These are phyloP conservation scores for Ganoderma multipileum DNA, from an alignment of 1,284 basidiomycete species.

Conservation along the genomic window DNA sequence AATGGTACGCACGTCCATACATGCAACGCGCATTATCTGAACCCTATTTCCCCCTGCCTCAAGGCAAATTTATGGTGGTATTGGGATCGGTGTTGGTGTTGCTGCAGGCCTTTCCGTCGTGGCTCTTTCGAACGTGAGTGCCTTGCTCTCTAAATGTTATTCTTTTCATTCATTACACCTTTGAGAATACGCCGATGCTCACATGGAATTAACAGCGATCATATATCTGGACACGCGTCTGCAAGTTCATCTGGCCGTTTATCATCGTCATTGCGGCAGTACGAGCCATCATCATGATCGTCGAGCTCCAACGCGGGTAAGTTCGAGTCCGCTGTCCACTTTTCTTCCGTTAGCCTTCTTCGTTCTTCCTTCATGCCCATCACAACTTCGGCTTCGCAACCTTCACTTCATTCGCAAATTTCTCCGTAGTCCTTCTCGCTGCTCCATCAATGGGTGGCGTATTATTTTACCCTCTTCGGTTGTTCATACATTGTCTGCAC, in stretches of 20 bases:
- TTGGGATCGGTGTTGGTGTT: slow-evolving; percentile 64
- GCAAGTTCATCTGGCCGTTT: slow-evolving; percentile 78
- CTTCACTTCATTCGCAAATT: slow-evolving; percentile 19
- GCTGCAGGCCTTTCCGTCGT: slow-evolving; percentile 65
- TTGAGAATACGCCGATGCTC: background rate
- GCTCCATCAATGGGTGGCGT: background rate
- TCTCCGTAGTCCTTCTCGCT: slow-evolving; percentile 5
- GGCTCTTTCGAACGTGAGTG: slow-evolving; percentile 70
- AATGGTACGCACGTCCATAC: slow-evolving; percentile 55
- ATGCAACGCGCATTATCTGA: slow-evolving; percentile 9
- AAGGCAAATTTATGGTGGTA: slow-evolving; percentile 83
- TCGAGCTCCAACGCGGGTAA: slow-evolving; percentile 73
- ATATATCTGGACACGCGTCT: slow-evolving; percentile 74
- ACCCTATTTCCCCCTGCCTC: slow-evolving; percentile 9
- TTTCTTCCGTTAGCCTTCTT: slow-evolving; percentile 12
- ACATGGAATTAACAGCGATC: slow-evolving; percentile 55
- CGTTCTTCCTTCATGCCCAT: slow-evolving; percentile 7
- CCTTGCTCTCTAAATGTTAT: background rate
- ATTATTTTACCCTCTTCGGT: background rate
- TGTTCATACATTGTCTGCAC: background rate
- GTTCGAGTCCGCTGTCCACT: slow-evolving; percentile 33
- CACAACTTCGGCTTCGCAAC: slow-evolving; percentile 16
- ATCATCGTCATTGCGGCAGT: slow-evolving; percentile 71
- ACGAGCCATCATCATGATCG: slow-evolving; percentile 78
- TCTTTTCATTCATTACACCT: background rate